Percentiles rank a stretch among this genome's conserved stretches.
Evolutionary conservation across 2,329 filamentous ascomycete species (phyloP).

Genomic region (Neurospora sp.): DNA sequence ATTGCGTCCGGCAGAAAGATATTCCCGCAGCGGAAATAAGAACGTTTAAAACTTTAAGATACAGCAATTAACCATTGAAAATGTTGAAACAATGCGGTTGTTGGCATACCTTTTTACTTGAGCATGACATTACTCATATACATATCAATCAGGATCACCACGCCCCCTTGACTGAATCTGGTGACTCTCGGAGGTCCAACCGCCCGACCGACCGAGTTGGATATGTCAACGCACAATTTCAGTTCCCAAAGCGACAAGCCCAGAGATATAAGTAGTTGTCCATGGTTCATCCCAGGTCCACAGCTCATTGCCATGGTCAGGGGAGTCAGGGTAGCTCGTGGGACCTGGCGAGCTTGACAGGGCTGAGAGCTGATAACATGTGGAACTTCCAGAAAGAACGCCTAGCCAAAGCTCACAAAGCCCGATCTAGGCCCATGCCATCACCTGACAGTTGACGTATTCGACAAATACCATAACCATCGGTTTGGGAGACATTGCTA

Average conservation of each 20-base stretch:
- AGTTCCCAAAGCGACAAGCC: background rate
- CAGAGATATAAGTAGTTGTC: background rate
- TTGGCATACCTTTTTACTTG: background rate
- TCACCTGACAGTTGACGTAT: background rate
- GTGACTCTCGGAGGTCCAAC: background rate
- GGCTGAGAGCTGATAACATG: background rate
- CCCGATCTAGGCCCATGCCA: background rate
- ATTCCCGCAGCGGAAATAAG: background rate
- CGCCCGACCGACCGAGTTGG: background rate
- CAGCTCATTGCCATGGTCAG: background rate
- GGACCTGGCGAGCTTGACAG: background rate
- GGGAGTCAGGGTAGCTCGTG: background rate
- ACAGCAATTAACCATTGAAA: background rate
- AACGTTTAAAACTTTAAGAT: background rate
- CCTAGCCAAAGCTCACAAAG: background rate
- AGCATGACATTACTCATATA: background rate
- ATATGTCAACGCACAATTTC: background rate
- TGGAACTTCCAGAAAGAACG: background rate
- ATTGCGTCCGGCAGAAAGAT: background rate
- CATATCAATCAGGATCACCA: background rate
- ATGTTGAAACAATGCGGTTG: background rate
- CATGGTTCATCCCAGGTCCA: background rate
- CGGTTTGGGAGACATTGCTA: background rate
- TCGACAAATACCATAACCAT: background rate
- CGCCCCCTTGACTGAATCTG: background rate